Evolutionary conservation across 2,329 filamentous ascomycete species (phyloP), one percentile per base, ranked within the genome.

Genomic region (Fusarium transvaalense): DNA sequence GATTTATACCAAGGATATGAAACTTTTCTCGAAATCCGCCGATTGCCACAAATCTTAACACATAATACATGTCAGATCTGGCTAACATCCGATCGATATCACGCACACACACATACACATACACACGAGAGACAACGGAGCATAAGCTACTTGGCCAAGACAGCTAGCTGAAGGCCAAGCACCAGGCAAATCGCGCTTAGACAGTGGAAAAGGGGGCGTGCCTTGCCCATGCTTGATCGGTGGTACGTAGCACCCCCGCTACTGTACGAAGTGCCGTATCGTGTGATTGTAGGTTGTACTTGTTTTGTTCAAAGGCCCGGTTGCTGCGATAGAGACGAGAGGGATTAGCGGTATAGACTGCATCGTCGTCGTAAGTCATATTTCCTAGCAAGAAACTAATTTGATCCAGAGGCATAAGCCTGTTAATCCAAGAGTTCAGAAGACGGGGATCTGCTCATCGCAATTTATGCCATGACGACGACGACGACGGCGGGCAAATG

Each of bases 381-480:
- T 27, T 37, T 52, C 47, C 27, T 37, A 32, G 21, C 29, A 46
- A 53, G 27, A 35, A 13, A 14, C 27, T 31, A 45, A 45, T 45
- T n/a, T 14, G n/a, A 27, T n/a, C 32, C 32, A 25, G 17, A 50
- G 32, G 37, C 35, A 38, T 38, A 15, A 38, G 17, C 17, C 14
- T 46, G 53, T 35, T 62, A 57, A 64, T 63, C 54, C 25, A 58
- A 51, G 19, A 41, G 45, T 32, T 54, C 6, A 64, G 23, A 39
- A 53, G 48, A 68, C 53, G 62, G 66, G 62, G 66, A 68, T 67
- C 46, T 56, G 58, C 38, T 56, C 42, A 69, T 67, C 66, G 41
- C 56, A 69, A 69, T 70, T 69, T 69, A 64, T 69, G 66, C 46
- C 66, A 70, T 64, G 57, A 69, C 62, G 66, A 60, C 62, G 57